Evolutionary conservation across 2,329 filamentous ascomycete genomes (phyloP), one percentile per base, ranked within the genome.

Genomic region (Cladorrhinum sp.): DNA sequence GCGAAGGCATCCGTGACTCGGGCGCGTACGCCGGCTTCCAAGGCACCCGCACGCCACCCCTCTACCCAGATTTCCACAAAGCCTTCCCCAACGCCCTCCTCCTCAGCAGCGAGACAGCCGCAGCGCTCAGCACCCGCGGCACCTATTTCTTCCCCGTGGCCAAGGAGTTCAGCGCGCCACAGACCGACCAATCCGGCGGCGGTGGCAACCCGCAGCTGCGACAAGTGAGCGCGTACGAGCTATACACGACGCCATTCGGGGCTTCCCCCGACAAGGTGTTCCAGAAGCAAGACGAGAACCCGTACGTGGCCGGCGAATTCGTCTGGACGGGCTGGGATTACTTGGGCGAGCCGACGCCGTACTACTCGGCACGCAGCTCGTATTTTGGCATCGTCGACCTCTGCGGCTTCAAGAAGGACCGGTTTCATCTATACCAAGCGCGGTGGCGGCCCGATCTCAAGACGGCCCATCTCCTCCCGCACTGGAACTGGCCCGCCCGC

Each of bases 331-430:
- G 70, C 7, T 72, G 63, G 45, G 70, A 71, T 61, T 72, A 71
- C 57, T 41, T 71, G 0, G 70, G 70, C 54, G 70, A 72, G 66
- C 70, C 70, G 48, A 71, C 67, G 24, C 68, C 69, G 0, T 83
- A 79, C 64, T 77, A 79, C 64, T 71, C 48, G 18, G 52, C 79
- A 3, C 77, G 80, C 12, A 81, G 78, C 66, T 80, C 78, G 1
- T 85, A 84, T 67, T 84, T 79, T 51, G 82, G 82, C 9, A 83
- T 85, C 60, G 75, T 85, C 27, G 82, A 85, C 58, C 71, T 85
- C 6, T 81, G 82, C 0, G 82, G 82, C 0, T 85, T 85, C 70
- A 76, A 74, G 58, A 85, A 85, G 68, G 81, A 85, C 60, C 74
- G 82, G 1, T 85, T 78, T 67, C 83, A 76, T 63, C 65, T 84